Evolutionary conservation across 352 stramenopile species (phyloP).

Genomic region (Phytophthora fragariae): DNA sequence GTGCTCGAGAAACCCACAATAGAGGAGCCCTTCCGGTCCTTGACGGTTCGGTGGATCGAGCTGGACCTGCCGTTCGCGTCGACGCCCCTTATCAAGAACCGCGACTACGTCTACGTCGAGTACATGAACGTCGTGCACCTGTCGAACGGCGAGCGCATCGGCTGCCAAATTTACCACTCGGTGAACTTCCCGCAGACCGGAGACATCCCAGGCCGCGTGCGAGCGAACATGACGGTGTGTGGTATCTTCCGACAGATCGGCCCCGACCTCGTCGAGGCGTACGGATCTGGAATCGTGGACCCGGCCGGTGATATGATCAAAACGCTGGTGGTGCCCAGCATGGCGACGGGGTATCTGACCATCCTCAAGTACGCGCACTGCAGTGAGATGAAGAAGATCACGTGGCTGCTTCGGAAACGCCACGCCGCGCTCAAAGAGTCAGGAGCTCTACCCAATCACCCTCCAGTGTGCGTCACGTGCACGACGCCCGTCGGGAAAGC

Average conservation of each 20-base stretch:
- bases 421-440: slow-evolving; percentile 21
- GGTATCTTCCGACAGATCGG: slow-evolving; percentile 57
- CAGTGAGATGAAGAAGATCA: slow-evolving; percentile 45
- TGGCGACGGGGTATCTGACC: slow-evolving; percentile 29
- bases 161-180: slow-evolving; percentile 60
- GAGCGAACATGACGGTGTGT: slow-evolving; percentile 54
- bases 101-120: slow-evolving; percentile 57
- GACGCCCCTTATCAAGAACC: slow-evolving; percentile 38
- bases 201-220: slow-evolving; percentile 37
- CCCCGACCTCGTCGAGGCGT: slow-evolving; percentile 52
- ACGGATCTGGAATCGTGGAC: slow-evolving; percentile 43
- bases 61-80: slow-evolving; percentile 36
- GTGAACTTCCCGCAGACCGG: slow-evolving; percentile 50
- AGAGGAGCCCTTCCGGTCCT: slow-evolving; percentile 51
- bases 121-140: slow-evolving; percentile 51
- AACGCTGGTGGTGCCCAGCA: slow-evolving; percentile 26
- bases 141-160: slow-evolving; percentile 44
- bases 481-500: slow-evolving; percentile 8
- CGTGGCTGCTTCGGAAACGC: slow-evolving; percentile 34
- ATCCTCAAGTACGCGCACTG: slow-evolving; percentile 41
- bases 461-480: slow-evolving; percentile 34
- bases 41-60: slow-evolving; percentile 43
- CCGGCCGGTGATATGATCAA: slow-evolving; percentile 40
- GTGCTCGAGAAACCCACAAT: slow-evolving; percentile 45
- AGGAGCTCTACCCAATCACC: slow-evolving; percentile 1